A percentile compares a stretch with the other conserved stretches of the same genome.
Evolutionary conservation across 2,329 filamentous ascomycete genomes (phyloP).

Genomic region (Sporothrix protearum): DNA sequence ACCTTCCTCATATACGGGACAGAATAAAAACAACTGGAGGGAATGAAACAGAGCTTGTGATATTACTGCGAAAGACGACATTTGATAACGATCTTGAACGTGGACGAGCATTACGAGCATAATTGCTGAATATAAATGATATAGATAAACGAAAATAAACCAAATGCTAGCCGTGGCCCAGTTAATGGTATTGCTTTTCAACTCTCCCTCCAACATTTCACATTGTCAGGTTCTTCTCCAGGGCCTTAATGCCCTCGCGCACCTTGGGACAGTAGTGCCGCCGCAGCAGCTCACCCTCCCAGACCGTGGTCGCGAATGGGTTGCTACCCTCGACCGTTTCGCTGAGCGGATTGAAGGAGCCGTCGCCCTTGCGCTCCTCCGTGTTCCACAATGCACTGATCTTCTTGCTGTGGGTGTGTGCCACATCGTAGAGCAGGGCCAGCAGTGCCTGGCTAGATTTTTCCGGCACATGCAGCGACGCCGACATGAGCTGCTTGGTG

Average conservation of each 20-base stretch:
- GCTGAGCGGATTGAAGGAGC: constrained; percentile 71
- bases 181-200: background rate
- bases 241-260: constrained; percentile 64
- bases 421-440: constrained; percentile 71
- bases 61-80: background rate
- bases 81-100: background rate
- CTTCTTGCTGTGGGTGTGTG: constrained; percentile 77
- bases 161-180: background rate
- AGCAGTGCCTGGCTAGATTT: constrained; percentile 80
- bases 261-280: constrained; percentile 85
- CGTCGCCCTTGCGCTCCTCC: constrained; percentile 88
- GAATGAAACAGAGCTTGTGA: background rate
- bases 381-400: constrained; percentile 88
- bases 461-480: constrained; percentile 81
- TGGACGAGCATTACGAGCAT: background rate
- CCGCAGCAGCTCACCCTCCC: constrained; percentile 86
- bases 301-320: constrained; percentile 83
- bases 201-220: background rate
- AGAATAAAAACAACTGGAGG: background rate
- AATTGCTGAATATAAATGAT: too few relatives aligned
- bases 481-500: constrained; percentile 81
- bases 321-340: constrained; percentile 80
- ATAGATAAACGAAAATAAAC: background rate
- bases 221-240: constrained; percentile 61
- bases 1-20: background rate